Percentiles rank a stretch among this genome's conserved stretches.
Conservation (phyloP, 2,329 filamentous ascomycete species). For the Trichoderma cornu-damae region DNA sequence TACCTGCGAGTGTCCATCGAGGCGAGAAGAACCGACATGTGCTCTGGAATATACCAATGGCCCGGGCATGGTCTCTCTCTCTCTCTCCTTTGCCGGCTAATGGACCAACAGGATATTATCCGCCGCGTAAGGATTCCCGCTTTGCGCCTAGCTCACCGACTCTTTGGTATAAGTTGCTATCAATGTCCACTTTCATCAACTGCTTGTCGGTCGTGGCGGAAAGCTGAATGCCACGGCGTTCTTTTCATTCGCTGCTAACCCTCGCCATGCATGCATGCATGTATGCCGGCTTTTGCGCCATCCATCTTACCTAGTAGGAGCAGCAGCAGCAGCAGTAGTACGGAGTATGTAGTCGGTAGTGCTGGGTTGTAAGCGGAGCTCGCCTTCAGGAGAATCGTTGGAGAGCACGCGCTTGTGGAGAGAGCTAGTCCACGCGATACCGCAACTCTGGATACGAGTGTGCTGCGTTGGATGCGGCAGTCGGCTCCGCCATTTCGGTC, state of each 20-base stretch:
- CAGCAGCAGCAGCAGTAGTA: too few species aligned
- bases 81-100: not conserved
- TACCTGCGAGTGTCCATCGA: not conserved
- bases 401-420: not conserved
- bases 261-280: not conserved
- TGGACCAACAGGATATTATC: not conserved
- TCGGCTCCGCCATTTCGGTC: not conserved
- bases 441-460: slow-evolving; percentile 2
- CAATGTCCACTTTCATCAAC: not conserved
- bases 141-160: slow-evolving; percentile 1
- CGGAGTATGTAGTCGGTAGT: too few species aligned
- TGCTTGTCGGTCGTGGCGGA: not conserved
- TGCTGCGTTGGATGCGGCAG: not conserved
- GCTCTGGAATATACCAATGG: not conserved
- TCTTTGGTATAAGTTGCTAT: not conserved
- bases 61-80: too few species aligned
- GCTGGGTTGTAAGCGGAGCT: not conserved
- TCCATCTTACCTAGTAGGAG: too few species aligned
- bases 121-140: not conserved
- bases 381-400: not conserved
- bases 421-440: not conserved
- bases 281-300: not conserved
- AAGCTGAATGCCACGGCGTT: not conserved
- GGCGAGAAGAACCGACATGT: not conserved
- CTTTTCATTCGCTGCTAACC: not conserved